A percentile compares a stretch with the other conserved stretches of the same genome.
These are phyloP conservation scores for Kazachstania bromeliacearum DNA, from an alignment of 805 yeast species.

Conservation along the genomic window DNA sequence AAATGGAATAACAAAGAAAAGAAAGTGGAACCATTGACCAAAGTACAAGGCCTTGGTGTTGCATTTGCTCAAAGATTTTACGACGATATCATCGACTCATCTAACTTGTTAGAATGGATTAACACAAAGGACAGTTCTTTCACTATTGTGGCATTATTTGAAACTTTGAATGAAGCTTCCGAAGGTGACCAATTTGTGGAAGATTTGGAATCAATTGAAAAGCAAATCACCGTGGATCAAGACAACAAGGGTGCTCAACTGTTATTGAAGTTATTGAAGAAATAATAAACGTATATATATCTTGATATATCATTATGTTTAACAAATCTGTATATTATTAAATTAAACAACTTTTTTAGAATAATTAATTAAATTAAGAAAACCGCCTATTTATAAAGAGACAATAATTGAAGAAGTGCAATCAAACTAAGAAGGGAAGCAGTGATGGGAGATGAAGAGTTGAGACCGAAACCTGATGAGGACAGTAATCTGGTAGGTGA, in stretches of 20 bases:
- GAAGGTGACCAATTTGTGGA: constrained; percentile 41
- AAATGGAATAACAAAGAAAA: constrained; percentile 65
- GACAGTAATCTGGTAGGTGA: too few relatives aligned
- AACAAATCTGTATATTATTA: too few relatives aligned
- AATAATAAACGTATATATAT: too few relatives aligned
- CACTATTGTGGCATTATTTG: constrained; percentile 71
- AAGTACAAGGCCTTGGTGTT: constrained; percentile 42
- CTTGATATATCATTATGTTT: too few relatives aligned
- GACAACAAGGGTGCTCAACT: constrained; percentile 60
- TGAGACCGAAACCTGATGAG: too few relatives aligned
- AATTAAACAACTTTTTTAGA: too few relatives aligned
- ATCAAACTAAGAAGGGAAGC: too few relatives aligned
- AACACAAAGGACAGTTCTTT: constrained; percentile 63
- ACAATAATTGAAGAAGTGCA: too few relatives aligned
- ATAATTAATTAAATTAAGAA: too few relatives aligned
- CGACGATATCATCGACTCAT: constrained; percentile 42
- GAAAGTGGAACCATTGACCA: constrained; percentile 36
- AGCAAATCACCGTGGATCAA: constrained; percentile 30
- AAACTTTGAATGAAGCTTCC: constrained; percentile 43
- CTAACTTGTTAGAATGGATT: constrained; percentile 57
- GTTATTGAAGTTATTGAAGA: constrained; percentile 32
- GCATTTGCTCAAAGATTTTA: constrained; percentile 50
- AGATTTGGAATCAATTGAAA: constrained; percentile 43
- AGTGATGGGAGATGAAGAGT: too few relatives aligned
- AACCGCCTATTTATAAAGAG: too few relatives aligned